Percentiles rank a stretch among this genome's conserved stretches.
phyloP scores from a whole-genome alignment of 1,284 basidiomycete species.

The Austropuccinia psidii region DNA sequence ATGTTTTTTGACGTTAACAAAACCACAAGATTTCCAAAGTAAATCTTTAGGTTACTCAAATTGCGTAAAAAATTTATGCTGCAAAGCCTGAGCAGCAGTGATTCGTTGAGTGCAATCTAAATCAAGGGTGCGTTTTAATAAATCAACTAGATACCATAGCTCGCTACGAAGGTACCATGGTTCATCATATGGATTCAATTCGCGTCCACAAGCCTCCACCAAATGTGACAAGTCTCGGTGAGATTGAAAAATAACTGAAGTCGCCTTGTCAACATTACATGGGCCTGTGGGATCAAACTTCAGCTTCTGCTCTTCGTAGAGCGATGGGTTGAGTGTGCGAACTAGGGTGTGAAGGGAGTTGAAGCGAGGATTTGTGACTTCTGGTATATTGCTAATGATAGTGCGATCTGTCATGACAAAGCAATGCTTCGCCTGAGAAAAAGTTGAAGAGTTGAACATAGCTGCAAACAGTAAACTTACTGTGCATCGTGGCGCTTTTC shows the following conservation, averaged over 20 bases:
- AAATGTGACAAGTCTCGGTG: slow-evolving; percentile 37
- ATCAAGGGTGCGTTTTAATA: slow-evolving; percentile 63
- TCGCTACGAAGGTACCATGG: slow-evolving; percentile 53
- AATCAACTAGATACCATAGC: slow-evolving; percentile 62
- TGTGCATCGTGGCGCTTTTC: slow-evolving; percentile 76
- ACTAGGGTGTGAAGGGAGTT: slow-evolving; percentile 66
- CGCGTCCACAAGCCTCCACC: slow-evolving; percentile 2
- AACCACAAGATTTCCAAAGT: too few relatives aligned
- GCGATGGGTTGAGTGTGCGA: slow-evolving; percentile 64
- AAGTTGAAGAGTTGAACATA: not conserved
- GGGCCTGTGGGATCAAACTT: slow-evolving; percentile 41
- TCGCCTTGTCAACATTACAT: slow-evolving; percentile 43
- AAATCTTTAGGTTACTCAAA: not conserved
- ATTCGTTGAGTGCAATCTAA: slow-evolving; percentile 66
- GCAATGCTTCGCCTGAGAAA: too few relatives aligned
- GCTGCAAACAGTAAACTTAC: slow-evolving; percentile 50
- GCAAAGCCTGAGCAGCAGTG: slow-evolving; percentile 65
- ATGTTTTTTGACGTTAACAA: too few relatives aligned
- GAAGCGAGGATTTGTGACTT: slow-evolving; percentile 58
- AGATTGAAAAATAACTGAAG: slow-evolving; percentile 25
- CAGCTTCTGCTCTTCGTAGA: slow-evolving; percentile 50
- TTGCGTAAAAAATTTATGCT: slow-evolving; percentile 62
- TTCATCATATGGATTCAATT: slow-evolving; percentile 31
- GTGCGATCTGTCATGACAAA: slow-evolving; percentile 61
- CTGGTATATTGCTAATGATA: slow-evolving; percentile 74